A percentile compares a stretch with the other conserved stretches of the same genome.
These are phyloP conservation scores for Sphaerulina vaccinii DNA, from an alignment of 2,329 filamentous ascomycete genomes.

Conservation along the genomic window DNA sequence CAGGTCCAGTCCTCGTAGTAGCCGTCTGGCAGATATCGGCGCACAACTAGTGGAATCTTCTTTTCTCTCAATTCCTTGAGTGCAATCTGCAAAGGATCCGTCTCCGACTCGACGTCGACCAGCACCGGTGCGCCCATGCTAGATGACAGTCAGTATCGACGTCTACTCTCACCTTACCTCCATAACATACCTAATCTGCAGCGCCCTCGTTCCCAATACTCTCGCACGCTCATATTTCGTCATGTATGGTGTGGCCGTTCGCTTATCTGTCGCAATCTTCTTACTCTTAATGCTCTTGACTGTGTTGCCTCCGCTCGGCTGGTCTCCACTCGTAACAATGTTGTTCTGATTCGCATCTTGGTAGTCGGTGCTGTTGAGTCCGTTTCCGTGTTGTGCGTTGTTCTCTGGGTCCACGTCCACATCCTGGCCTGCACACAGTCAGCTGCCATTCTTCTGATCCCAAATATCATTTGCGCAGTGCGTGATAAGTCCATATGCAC, in stretches of 20 bases:
- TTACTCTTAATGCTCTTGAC: constrained; percentile 66
- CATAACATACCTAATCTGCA: constrained; percentile 79
- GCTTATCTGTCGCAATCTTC: constrained; percentile 84
- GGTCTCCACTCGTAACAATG: constrained; percentile 51
- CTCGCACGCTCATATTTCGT: constrained; percentile 97
- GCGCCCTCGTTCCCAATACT: constrained; percentile 85
- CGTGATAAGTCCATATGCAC: no score
- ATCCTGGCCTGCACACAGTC: constrained; percentile 37
- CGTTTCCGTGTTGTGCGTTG: constrained; percentile 14
- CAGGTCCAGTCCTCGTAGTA: constrained; percentile 99
- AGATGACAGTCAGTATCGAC: constrained; percentile 11
- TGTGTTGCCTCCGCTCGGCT: constrained; percentile 45
- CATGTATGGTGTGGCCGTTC: constrained; percentile 96
- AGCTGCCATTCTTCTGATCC: not conserved
- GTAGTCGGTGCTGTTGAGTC: constrained; percentile 33
- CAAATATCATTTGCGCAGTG: not conserved
- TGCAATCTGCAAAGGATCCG: constrained; percentile 93
- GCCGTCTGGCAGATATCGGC: constrained; percentile 94
- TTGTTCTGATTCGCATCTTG: constrained; percentile 39
- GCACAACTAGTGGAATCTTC: constrained; percentile 95
- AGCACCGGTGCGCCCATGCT: constrained; percentile 98
- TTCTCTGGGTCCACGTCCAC: constrained; percentile 24
- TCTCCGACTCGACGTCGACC: constrained; percentile 95
- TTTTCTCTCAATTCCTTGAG: constrained; percentile 97
- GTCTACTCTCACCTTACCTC: not conserved